Evolutionary conservation across 1,284 basidiomycete species (phyloP).

Genomic region (Pseudozyma thailandica): DNA sequence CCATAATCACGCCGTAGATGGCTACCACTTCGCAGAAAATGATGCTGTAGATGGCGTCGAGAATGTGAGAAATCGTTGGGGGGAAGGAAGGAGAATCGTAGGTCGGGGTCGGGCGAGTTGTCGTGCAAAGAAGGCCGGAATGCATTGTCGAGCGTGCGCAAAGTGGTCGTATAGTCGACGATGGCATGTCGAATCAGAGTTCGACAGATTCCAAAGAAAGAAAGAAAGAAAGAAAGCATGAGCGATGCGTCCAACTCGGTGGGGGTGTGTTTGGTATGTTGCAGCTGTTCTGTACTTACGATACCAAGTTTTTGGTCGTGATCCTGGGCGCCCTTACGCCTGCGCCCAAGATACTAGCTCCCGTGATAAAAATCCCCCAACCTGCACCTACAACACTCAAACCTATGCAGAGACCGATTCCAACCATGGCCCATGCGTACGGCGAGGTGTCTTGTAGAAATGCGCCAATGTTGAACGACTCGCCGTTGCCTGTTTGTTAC

Average conservation of each 20-base stretch:
- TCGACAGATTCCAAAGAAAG: no score
- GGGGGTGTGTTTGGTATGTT: no score
- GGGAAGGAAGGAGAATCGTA: not conserved
- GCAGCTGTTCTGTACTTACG: no score
- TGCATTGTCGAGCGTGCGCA: no score
- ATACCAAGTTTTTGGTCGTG: slow-evolving; percentile 96
- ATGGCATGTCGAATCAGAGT: no score
- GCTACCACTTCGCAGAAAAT: slow-evolving; percentile 99
- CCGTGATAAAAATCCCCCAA: slow-evolving; percentile 98
- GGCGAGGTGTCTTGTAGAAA: slow-evolving; percentile 95
- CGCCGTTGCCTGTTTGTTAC: slow-evolving; percentile 35
- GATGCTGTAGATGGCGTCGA: slow-evolving; percentile 71
- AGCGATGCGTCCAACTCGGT: no score
- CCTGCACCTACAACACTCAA: slow-evolving; percentile 92
- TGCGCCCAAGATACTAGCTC: slow-evolving; percentile 91
- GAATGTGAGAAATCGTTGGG: not conserved
- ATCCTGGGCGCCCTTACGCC: slow-evolving; percentile 94
- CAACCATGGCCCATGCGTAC: slow-evolving; percentile 89
- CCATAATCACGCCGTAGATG: slow-evolving; percentile 86
- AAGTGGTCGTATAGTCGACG: no score
- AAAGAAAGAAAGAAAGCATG: not conserved
- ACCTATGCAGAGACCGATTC: slow-evolving; percentile 92
- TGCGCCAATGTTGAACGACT: slow-evolving; percentile 51
- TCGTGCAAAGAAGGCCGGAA: no score
- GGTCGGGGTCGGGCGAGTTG: no score